These are phyloP conservation scores for Aquilaria yunnanensis DNA, from an alignment of 345 rosid genomes.

Conservation along the genomic window DNA sequence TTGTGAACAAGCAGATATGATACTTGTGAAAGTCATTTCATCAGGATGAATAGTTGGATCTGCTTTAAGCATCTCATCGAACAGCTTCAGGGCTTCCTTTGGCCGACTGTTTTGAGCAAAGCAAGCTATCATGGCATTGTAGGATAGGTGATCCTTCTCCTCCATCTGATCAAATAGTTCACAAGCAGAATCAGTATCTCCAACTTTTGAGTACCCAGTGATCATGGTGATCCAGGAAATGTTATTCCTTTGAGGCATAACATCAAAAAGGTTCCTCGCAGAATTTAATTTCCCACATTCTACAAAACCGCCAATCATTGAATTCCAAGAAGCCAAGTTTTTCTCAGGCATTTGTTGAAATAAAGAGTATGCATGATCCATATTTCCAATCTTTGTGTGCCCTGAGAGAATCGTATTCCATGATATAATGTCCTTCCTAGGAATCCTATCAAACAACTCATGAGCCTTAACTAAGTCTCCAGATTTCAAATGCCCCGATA, in stretches of 20 bases:
- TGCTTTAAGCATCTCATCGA: constrained; percentile 40
- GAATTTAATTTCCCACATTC: constrained; percentile 30
- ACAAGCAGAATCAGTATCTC: constrained; percentile 48
- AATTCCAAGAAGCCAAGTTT: constrained; percentile 64
- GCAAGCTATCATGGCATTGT: constrained; percentile 69
- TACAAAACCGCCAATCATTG: constrained; percentile 52
- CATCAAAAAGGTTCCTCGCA: constrained; percentile 45
- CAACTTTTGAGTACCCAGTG: constrained; percentile 53
- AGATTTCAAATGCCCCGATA: constrained; percentile 46
- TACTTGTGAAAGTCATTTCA: constrained; percentile 57
- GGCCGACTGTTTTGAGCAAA: constrained; percentile 52
- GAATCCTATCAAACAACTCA: constrained; percentile 46
- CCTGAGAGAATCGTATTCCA: constrained; percentile 65
- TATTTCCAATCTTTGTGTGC: constrained; percentile 43
- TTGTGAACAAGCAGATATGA: constrained; percentile 57
- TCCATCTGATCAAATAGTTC: constrained; percentile 34
- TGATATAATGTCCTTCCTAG: constrained; percentile 48
- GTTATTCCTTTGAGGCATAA: constrained; percentile 47
- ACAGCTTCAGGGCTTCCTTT: constrained; percentile 46
- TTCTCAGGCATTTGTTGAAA: constrained; percentile 54
- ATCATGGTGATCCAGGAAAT: constrained; percentile 63
- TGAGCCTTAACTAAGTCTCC: constrained; percentile 36
- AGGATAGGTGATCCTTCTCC: constrained; percentile 40
- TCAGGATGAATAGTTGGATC: constrained; percentile 29
- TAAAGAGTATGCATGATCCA: constrained; percentile 36